Percentiles rank a stretch among this genome's conserved stretches.
phyloP scores from a whole-genome alignment of 2,329 filamentous ascomycete genomes.

The Arthrobotrys pseudoclavata region DNA sequence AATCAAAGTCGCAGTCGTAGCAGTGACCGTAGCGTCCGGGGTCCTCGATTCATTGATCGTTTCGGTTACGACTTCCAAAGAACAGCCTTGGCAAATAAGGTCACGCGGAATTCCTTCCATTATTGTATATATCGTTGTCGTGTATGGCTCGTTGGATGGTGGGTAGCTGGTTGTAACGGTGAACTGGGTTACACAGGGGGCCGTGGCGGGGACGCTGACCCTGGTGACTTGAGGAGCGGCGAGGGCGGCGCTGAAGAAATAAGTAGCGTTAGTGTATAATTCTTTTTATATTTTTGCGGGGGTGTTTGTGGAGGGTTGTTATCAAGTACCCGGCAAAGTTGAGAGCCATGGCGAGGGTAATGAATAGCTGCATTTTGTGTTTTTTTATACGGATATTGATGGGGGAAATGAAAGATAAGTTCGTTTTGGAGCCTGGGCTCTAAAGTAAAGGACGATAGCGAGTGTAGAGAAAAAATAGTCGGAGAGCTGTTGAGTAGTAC shows the following conservation, averaged over 20 bases:
- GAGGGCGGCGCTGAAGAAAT: background rate
- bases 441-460: no score
- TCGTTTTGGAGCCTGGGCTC: background rate
- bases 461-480: no score
- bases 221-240: background rate
- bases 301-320: background rate
- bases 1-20: background rate
- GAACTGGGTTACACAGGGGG: conserved; percentile 26
- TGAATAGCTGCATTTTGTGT: background rate
- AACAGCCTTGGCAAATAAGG: conserved; percentile 27
- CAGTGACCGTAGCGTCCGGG: conserved; percentile 20
- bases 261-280: background rate
- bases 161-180: conserved; percentile 37
- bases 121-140: conserved; percentile 17
- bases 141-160: conserved; percentile 1
- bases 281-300: no score
- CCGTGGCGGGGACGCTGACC: conserved; percentile 2
- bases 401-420: no score
- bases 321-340: background rate
- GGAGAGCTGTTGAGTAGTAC: no score
- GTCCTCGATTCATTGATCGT: conserved; percentile 16
- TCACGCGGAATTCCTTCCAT: conserved; percentile 27
- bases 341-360: background rate
- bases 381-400: background rate
- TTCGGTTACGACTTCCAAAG: conserved; percentile 6